Percentiles rank a stretch among this genome's conserved stretches.
Conservation (phyloP, 2,329 filamentous ascomycete species). For the Ophiostoma sp. region DNA sequence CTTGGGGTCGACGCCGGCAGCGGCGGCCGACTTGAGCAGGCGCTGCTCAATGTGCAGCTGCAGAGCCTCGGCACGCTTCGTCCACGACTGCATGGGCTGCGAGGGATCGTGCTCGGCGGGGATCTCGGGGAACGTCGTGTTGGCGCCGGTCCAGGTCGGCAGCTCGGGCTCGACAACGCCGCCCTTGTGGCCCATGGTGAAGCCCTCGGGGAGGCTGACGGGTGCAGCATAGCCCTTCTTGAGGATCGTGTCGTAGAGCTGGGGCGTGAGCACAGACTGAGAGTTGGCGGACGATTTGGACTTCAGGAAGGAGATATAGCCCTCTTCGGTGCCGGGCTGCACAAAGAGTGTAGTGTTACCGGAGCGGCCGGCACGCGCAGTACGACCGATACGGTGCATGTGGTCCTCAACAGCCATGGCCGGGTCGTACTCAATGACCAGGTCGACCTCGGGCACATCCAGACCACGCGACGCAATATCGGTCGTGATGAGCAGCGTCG, state of each 20-base stretch:
- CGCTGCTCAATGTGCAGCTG: slow-evolving; percentile 58
- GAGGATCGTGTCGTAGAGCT: slow-evolving; percentile 50
- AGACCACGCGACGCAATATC: slow-evolving; percentile 94
- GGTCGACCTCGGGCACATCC: slow-evolving; percentile 88
- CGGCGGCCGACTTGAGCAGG: slow-evolving; percentile 36
- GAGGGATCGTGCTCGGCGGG: slow-evolving; percentile 36
- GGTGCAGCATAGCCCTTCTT: slow-evolving; percentile 60
- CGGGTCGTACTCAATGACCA: slow-evolving; percentile 94
- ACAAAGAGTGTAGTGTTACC: slow-evolving; percentile 87
- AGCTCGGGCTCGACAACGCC: slow-evolving; percentile 58
- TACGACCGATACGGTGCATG: slow-evolving; percentile 88
- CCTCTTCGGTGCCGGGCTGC: slow-evolving; percentile 84
- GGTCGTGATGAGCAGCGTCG: slow-evolving; percentile 83
- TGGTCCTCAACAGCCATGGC: slow-evolving; percentile 92
- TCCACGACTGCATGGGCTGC: slow-evolving; percentile 37
- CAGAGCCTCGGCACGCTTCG: slow-evolving; percentile 47
- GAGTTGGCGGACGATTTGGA: slow-evolving; percentile 25
- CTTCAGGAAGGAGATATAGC: slow-evolving; percentile 71
- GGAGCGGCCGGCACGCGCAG: slow-evolving; percentile 82
- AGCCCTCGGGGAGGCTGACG: slow-evolving; percentile 53
- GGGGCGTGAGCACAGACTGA: slow-evolving; percentile 44
- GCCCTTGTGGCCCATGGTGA: slow-evolving; percentile 39
- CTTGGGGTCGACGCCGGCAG: slow-evolving; percentile 20
- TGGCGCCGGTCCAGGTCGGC: slow-evolving; percentile 26
- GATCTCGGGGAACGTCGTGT: slow-evolving; percentile 21